A percentile compares a stretch with the other conserved stretches of the same genome.
phyloP scores from a whole-genome alignment of 495 filamentous ascomycete species.

The Poronia punctata region DNA sequence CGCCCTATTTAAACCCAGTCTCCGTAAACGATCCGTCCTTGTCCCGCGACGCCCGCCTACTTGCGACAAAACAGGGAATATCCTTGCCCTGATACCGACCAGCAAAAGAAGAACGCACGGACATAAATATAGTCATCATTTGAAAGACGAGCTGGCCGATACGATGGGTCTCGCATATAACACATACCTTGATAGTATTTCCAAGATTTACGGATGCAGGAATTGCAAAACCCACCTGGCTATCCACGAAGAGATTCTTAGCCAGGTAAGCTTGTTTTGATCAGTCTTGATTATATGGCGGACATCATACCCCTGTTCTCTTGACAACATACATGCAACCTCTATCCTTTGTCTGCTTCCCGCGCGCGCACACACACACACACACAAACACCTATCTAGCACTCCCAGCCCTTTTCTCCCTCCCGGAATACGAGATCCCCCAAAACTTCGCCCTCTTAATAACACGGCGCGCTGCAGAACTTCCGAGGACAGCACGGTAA shows the following conservation, averaged over 20 bases:
- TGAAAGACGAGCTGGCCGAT: too few species aligned
- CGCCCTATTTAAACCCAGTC: too few species aligned
- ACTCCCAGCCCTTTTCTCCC: background rate
- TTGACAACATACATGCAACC: too few species aligned
- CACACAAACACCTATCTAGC: too few species aligned
- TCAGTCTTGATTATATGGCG: background rate
- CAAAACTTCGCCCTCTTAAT: background rate
- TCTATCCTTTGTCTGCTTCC: constrained; percentile 2
- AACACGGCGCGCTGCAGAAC: constrained; percentile 50
- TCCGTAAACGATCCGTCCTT: too few species aligned
- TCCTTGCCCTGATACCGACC: too few species aligned
- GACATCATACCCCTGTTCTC: constrained; percentile 3
- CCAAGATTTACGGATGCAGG: constrained; percentile 92
- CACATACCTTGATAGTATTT: constrained; percentile 83
- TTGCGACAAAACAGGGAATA: too few species aligned
- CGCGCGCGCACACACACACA: too few species aligned
- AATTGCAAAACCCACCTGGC: constrained; percentile 91
- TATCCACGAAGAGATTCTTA: constrained; percentile 93
- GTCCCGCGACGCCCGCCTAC: too few species aligned
- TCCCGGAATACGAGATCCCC: background rate
- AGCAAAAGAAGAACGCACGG: too few species aligned
- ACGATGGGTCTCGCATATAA: constrained; percentile 93
- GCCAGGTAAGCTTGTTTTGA: constrained; percentile 56
- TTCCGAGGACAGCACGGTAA: constrained; percentile 99
- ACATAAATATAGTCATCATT: too few species aligned